Percentiles rank a stretch among this genome's conserved stretches.
phyloP scores from a whole-genome alignment of 306 rosid genomes.

The Sindora glabra region DNA sequence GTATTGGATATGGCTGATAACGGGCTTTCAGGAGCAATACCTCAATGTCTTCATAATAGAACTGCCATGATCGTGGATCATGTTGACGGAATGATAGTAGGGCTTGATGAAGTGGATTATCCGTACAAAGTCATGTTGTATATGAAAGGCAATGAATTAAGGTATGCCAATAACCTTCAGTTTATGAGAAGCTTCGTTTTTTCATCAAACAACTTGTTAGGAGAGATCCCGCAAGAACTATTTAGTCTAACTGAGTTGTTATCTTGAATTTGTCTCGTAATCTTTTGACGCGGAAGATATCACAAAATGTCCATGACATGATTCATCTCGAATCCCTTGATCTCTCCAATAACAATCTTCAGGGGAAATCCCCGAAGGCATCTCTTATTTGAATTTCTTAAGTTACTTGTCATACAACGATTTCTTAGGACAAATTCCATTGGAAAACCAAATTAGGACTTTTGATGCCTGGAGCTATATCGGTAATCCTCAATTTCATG shows the following conservation, averaged over 20 bases:
- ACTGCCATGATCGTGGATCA: no score
- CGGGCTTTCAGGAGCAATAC: no score
- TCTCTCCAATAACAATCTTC: not conserved
- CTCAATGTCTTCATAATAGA: no score
- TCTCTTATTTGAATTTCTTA: not conserved
- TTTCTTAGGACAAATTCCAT: not conserved
- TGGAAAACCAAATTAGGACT: not conserved
- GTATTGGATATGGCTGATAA: no score
- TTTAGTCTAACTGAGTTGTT: not conserved
- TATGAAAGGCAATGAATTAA: not conserved
- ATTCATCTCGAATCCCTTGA: not conserved
- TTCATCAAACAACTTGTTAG: not conserved
- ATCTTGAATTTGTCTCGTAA: not conserved
- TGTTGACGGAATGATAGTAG: no score
- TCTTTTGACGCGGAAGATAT: not conserved
- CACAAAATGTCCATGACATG: not conserved
- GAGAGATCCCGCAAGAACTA: not conserved
- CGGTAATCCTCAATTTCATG: not conserved
- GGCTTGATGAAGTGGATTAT: no score
- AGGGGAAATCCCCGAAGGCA: not conserved
- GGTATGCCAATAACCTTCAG: fast-evolving
- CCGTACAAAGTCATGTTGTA: not conserved
- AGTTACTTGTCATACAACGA: not conserved
- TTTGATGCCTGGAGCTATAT: not conserved
- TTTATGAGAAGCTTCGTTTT: not conserved